Percentiles rank a stretch among this genome's conserved stretches.
phyloP scores from a whole-genome alignment of 2,329 filamentous ascomycete species.

The Sporothrix sp. region DNA sequence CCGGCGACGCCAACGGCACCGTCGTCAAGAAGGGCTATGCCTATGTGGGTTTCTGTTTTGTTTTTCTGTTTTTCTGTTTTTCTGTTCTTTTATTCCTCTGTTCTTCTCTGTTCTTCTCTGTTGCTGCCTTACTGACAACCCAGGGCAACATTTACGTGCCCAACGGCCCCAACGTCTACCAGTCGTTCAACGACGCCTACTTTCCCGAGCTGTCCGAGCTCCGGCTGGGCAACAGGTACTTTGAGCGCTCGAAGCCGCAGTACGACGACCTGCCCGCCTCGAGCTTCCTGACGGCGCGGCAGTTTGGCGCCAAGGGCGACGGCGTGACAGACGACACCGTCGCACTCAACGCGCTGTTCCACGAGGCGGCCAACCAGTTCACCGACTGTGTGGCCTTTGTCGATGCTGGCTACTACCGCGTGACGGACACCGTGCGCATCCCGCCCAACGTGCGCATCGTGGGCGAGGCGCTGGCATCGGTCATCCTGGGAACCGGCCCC shows the following conservation, averaged over 20 bases:
- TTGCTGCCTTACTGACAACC: conserved; percentile 20
- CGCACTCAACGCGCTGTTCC: conserved; percentile 47
- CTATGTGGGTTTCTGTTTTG: conserved; percentile 17
- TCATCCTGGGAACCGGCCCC: conserved; percentile 46
- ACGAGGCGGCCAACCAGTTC: conserved; percentile 25
- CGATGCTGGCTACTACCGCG: conserved; percentile 52
- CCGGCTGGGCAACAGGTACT: conserved; percentile 46
- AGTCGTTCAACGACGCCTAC: conserved; percentile 29
- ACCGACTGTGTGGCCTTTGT: conserved; percentile 46
- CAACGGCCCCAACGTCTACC: conserved; percentile 35
- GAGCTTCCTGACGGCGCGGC: conserved; percentile 60
- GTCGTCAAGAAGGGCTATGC: conserved; percentile 46
- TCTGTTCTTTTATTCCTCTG: not conserved
- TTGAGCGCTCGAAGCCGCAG: conserved; percentile 67
- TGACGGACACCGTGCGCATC: conserved; percentile 44
- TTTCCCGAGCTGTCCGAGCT: conserved; percentile 45
- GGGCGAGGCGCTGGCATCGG: conserved; percentile 47
- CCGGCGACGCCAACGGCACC: conserved; percentile 36
- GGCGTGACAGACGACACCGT: conserved; percentile 65
- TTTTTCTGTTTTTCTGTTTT: not conserved
- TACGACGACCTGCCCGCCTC: conserved; percentile 51
- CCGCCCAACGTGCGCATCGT: conserved; percentile 45
- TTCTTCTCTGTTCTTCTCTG: not conserved
- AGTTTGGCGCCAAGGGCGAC: conserved; percentile 60
- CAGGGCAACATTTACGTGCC: conserved; percentile 58